Evolutionary conservation across 371 early-diverging fungal genomes (phyloP), one percentile per base, ranked within the genome.

Genomic region (Mortierella sp.): DNA sequence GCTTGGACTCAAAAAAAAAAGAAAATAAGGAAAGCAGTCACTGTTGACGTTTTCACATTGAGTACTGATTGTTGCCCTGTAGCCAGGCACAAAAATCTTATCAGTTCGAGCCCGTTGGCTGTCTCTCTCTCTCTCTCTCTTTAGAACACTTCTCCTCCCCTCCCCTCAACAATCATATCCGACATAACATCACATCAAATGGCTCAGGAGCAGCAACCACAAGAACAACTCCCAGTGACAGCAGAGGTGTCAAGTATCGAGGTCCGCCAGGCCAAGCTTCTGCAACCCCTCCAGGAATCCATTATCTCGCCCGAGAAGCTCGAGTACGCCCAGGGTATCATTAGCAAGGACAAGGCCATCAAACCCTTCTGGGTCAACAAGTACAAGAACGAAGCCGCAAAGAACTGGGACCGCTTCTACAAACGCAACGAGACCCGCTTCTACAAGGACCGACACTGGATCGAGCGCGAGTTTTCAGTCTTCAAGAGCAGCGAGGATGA

Each of bases 401-500:
- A 89, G 80, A 96, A 96, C 85, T 96, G 97, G 97, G 95, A 97
- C 88, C 85, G 92, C 28, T 98, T 98, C 88, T 98, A 97, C 82
- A 95, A 96, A 84, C 94, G 97, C 77, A 98, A 99, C 77, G 94
- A 95, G 13, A 96, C 95, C 53, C 97, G 98, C 82, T 99, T 96
- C 90, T 99, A 94, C 90, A 97, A 95, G 90, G 97, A 98, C 89
- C 91, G 98, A 48, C 96, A 98, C 88, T 98, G 98, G 98, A 96
- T 97, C 3, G 96, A 97, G 82, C 90, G 96, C 6, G 99, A 98
- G 88, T 99, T 98, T 88, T 92, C 92, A n/a, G 97, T 98, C 82
- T 90, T 97, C 67, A 82, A 79, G 73, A 64, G 59, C 3, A 50
- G 28, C 28, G 37, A 71, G 57, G 76, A 75, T 54, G 51, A 55